phyloP scores from a whole-genome alignment of 306 rosid species.

The Pterocarpus santalinus region DNA sequence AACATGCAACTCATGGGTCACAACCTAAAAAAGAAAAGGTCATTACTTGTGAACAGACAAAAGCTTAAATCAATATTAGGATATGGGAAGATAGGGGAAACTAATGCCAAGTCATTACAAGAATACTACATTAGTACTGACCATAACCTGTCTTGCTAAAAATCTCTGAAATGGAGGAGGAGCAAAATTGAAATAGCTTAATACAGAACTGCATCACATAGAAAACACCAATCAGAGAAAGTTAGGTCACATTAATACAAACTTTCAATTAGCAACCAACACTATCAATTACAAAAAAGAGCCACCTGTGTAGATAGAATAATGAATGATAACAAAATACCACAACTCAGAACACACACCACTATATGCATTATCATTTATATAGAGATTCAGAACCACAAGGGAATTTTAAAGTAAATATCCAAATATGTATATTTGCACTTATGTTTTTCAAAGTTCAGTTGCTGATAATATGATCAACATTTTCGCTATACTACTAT shows the following conservation, averaged over 20 bases:
- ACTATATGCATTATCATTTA: neutral
- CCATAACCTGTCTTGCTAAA: constrained; percentile 54
- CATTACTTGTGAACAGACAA: constrained; percentile 7
- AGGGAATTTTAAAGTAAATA: neutral
- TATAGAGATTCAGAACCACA: constrained; percentile 1
- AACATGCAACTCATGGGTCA: constrained; percentile 50
- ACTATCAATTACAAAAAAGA: constrained; percentile 4
- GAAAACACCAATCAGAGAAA: constrained; percentile 34
- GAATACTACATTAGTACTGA: constrained; percentile 44
- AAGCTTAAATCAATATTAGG: neutral
- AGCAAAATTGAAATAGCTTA: constrained; percentile 76
- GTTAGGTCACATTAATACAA: constrained; percentile 2
- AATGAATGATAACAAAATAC: neutral
- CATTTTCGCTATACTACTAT: constrained; percentile 8
- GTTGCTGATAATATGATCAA: neutral
- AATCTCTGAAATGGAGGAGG: constrained; percentile 86
- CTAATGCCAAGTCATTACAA: neutral
- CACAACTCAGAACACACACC: constrained; percentile 3
- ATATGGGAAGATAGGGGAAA: neutral
- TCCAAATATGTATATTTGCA: neutral
- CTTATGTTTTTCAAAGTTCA: neutral
- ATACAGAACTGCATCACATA: constrained; percentile 66
- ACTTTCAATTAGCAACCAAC: neutral
- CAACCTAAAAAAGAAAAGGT: constrained; percentile 49
- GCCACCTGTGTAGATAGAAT: neutral